Conservation (phyloP, 2,329 filamentous ascomycete species). For the Colletotrichum sansevieriae region DNA sequence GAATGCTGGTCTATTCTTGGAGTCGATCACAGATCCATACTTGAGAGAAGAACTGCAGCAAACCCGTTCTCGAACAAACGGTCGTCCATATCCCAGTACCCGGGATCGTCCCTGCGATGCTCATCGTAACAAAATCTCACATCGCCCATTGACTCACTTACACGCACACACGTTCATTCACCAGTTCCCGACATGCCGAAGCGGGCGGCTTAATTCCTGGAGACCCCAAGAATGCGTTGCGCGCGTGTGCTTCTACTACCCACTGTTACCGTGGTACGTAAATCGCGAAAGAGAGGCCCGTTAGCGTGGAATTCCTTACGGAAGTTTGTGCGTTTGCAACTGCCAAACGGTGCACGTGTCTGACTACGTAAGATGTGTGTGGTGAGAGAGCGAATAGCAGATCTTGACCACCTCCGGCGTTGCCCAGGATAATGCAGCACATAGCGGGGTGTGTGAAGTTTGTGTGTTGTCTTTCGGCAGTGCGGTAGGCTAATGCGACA, state of each 20-base stretch:
- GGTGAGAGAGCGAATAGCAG: not conserved
- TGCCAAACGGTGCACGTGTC: conserved; percentile 5
- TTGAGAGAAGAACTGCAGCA: not conserved
- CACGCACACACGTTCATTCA: not conserved
- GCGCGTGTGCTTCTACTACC: too few species aligned
- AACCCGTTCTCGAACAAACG: conserved; percentile 5
- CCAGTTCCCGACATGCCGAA: conserved; percentile 1
- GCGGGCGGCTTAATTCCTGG: conserved; percentile 11
- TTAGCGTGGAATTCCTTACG: too few species aligned
- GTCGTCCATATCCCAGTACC: not conserved
- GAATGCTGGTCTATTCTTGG: conserved; percentile 12
- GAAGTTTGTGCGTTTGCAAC: not conserved
- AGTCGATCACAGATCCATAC: not conserved
- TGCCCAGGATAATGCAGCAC: not conserved
- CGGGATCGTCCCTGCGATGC: conserved; percentile 17
- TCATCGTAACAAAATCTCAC: not conserved
- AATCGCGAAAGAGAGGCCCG: too few species aligned
- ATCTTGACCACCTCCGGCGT: conserved; percentile 25
- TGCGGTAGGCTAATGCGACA: not conserved
- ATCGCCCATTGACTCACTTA: not conserved
- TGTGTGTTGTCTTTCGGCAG: not conserved
- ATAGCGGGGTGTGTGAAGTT: conserved; percentile 2
- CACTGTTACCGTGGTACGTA: too few species aligned
- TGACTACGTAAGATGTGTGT: not conserved
- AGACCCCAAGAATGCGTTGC: not conserved